These are phyloP conservation scores for Geotrichum candidum DNA, from an alignment of 1,139 yeast species.

Conservation along the genomic window DNA sequence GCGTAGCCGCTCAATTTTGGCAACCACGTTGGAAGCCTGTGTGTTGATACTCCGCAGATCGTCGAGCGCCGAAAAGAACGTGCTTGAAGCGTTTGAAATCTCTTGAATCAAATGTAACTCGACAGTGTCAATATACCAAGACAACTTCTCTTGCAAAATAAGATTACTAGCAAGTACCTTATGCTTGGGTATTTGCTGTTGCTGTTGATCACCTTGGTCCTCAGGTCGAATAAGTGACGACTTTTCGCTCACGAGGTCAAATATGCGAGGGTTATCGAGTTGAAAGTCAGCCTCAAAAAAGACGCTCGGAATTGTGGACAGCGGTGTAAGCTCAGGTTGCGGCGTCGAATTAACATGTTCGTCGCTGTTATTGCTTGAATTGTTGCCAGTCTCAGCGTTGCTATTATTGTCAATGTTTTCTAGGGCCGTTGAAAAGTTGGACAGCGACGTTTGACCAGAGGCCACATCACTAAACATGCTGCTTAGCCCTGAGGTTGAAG, in stretches of 20 bases:
- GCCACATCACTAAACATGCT: neutral
- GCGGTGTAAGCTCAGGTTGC: slow-evolving; percentile 24
- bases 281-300: slow-evolving; percentile 66
- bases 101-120: slow-evolving; percentile 77
- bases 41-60: slow-evolving; percentile 61
- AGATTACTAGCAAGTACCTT: slow-evolving; percentile 43
- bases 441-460: slow-evolving; percentile 12
- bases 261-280: slow-evolving; percentile 82
- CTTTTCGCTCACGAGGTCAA: slow-evolving; percentile 63
- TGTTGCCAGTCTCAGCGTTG: slow-evolving; percentile 2
- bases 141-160: slow-evolving; percentile 70
- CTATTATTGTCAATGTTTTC: slow-evolving; percentile 10
- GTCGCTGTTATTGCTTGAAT: slow-evolving; percentile 13
- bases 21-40: slow-evolving; percentile 50
- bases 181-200: slow-evolving; percentile 18
- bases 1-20: slow-evolving; percentile 44
- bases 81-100: slow-evolving; percentile 75
- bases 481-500: slow-evolving; percentile 1
- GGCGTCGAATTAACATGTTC: slow-evolving; percentile 17
- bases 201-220: slow-evolving; percentile 17
- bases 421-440: slow-evolving; percentile 8
- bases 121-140: slow-evolving; percentile 77
- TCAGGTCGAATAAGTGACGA: slow-evolving; percentile 34
- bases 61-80: slow-evolving; percentile 78
- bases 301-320: slow-evolving; percentile 55